Evolutionary conservation across 2,329 filamentous ascomycete genomes (phyloP), one percentile per base, ranked within the genome.

Genomic region (Phialemoniopsis sp.): DNA sequence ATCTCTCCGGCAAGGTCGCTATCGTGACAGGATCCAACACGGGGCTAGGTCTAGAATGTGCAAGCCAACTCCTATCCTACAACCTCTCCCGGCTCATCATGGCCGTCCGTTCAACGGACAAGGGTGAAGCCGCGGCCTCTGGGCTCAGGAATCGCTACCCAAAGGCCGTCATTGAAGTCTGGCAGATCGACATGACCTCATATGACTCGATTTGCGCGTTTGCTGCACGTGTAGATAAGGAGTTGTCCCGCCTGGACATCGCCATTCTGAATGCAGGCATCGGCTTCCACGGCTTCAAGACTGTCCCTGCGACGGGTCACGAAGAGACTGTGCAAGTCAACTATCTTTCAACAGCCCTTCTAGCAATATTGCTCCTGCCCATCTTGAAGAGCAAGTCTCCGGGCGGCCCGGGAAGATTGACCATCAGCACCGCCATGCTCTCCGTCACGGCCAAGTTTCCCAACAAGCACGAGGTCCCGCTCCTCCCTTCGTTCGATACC

Each of bases 281-380:
- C 29, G 28, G 34, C 29, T 29, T 13, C 29, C 14, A 18, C 5
- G 18, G 26, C 8, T 41, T 38, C 34, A 26, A 8, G 2, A 8
- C 13, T 9, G 26, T 28, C 5, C n/a, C 34, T 28, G n/a, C 5
- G 4, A 67, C 63, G 0, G 16, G 15, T 4, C 53, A 62, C 1
- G 74, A 78, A 46, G 55, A 56, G 19, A 65, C 58, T 4, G 50
- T 78, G 32, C 73, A 72, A 0, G 63, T 70, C 32, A 78, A 79
- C 43, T 72, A 74, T 13, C 59, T 78, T 41, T 68, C 61, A 15
- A 77, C 70, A 0, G 61, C 70, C 7, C 53, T 78, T 1, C 56
- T 79, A 1, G 62, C 60, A 0, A 49, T 74, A 1, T 54, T 74
- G 0, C 41, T 77, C 4, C 50, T 78, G 1, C 73, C 71, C 0